Conservation (phyloP, 495 filamentous ascomycete species). For the Sordaria brevicollis region DNA sequence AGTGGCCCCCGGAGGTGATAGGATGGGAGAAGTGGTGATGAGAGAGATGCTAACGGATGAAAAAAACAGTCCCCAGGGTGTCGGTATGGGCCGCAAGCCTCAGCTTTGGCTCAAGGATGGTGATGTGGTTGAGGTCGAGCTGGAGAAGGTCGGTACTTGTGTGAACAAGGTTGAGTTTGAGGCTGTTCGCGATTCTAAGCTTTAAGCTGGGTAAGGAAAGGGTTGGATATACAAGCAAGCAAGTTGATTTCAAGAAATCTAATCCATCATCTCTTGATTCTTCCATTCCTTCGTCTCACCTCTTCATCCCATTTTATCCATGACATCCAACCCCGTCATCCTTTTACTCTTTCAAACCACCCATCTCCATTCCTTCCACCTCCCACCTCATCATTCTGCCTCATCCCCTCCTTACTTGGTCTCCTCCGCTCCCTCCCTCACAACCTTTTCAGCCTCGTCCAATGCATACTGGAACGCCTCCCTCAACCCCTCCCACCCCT, state of each 20-base stretch:
- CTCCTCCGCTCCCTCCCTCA: not conserved
- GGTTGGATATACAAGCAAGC: not conserved
- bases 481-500: slow-evolving; percentile 25
- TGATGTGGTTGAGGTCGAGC: slow-evolving; percentile 63
- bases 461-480: slow-evolving; percentile 24
- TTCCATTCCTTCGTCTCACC: too few relatives aligned
- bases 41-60: not conserved
- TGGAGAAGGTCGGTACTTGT: slow-evolving; percentile 63
- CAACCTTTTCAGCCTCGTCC: slow-evolving; percentile 1
- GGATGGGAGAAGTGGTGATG: not conserved
- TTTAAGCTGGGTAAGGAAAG: slow-evolving; percentile 19
- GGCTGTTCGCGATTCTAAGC: slow-evolving; percentile 41
- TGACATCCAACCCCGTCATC: too few relatives aligned
- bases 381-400: not conserved
- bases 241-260: too few relatives aligned
- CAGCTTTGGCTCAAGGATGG: slow-evolving; percentile 70
- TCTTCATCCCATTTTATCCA: too few relatives aligned
- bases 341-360: too few relatives aligned
- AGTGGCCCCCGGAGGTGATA: slow-evolving; percentile 26
- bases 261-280: too few relatives aligned
- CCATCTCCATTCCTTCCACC: not conserved
- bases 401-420: not conserved
- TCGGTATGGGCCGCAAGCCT: slow-evolving; percentile 67
- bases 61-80: slow-evolving; percentile 53
- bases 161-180: slow-evolving; percentile 62